phyloP scores from a whole-genome alignment of 768 basidiomycete species.

The Boletellus ananas region DNA sequence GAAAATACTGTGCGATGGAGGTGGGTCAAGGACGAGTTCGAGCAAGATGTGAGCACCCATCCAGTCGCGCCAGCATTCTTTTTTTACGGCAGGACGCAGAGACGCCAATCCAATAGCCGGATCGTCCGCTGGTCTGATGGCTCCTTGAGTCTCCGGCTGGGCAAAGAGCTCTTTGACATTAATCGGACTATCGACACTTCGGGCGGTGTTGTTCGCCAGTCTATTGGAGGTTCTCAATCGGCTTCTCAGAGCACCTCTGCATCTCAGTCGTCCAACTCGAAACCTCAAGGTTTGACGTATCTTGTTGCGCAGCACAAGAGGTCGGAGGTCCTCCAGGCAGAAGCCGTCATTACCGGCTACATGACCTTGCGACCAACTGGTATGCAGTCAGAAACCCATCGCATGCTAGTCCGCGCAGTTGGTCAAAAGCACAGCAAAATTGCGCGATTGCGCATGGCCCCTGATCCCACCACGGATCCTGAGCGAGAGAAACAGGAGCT shows the following conservation, averaged over 20 bases:
- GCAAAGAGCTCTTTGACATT: slow-evolving; percentile 93
- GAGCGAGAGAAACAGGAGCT: slow-evolving; percentile 71
- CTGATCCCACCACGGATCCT: slow-evolving; percentile 73
- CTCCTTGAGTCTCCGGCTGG: slow-evolving; percentile 81
- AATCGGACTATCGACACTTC: slow-evolving; percentile 76
- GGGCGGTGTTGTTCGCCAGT: slow-evolving; percentile 57
- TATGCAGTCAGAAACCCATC: slow-evolving; percentile 88
- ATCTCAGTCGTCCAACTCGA: slow-evolving; percentile 37
- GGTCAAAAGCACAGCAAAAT: slow-evolving; percentile 82
- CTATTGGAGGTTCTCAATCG: slow-evolving; percentile 45
- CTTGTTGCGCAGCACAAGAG: slow-evolving; percentile 88
- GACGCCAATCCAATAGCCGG: slow-evolving; percentile 84
- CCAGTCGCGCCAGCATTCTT: not conserved
- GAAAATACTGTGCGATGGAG: slow-evolving; percentile 96
- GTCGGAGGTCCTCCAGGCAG: slow-evolving; percentile 81
- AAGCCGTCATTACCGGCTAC: slow-evolving; percentile 77
- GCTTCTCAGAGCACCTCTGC: slow-evolving; percentile 41
- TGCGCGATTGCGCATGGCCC: slow-evolving; percentile 72
- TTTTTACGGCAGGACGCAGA: slow-evolving; percentile 40
- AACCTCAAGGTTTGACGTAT: slow-evolving; percentile 78
- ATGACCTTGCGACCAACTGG: slow-evolving; percentile 83
- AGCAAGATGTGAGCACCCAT: slow-evolving; percentile 62
- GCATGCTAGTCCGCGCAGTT: slow-evolving; percentile 82
- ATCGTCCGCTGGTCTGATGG: slow-evolving; percentile 97
- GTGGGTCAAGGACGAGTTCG: slow-evolving; percentile 78